Conservation (phyloP, 192 early-diverging fungal genomes). For the Linnemannia exigua region DNA sequence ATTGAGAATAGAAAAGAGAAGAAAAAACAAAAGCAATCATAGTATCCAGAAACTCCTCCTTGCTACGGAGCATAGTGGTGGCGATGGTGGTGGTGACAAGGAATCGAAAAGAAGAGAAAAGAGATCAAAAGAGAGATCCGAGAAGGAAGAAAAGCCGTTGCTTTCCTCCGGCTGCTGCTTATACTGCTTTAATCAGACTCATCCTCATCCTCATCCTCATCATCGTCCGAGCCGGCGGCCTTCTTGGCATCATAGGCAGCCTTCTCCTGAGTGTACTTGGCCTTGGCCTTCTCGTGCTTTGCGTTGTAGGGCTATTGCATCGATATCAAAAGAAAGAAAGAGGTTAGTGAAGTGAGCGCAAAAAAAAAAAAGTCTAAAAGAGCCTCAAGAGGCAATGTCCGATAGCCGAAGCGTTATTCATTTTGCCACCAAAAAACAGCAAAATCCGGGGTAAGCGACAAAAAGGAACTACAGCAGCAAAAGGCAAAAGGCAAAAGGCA, state of each 20-base stretch:
- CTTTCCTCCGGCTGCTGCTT: neutral
- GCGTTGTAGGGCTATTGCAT: slow-evolving; percentile 41
- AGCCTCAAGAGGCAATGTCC: neutral
- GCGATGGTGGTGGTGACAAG: neutral
- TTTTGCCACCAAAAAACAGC: neutral
- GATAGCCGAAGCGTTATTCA: neutral
- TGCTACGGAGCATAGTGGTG: neutral
- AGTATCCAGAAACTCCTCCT: neutral
- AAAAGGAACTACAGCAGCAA: neutral
- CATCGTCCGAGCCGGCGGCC: slow-evolving; percentile 32
- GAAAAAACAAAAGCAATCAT: neutral
- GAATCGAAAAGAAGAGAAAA: neutral
- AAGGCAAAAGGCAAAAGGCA: neutral
- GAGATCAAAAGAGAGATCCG: neutral
- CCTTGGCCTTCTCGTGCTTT: slow-evolving; percentile 60
- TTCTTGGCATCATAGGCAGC: slow-evolving; percentile 64
- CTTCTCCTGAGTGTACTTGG: slow-evolving; percentile 67
- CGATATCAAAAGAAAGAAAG: neutral
- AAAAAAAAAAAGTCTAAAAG: neutral
- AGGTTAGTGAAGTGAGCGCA: neutral
- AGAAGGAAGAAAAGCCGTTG: too few species aligned
- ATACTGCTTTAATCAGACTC: slow-evolving; percentile 51
- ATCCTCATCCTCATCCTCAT: slow-evolving; percentile 56
- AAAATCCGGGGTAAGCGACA: neutral
- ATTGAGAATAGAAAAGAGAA: neutral